Evolutionary conservation across 2,329 filamentous ascomycete genomes (phyloP), one percentile per base, ranked within the genome.

Genomic region (Clarireedia hainanense): DNA sequence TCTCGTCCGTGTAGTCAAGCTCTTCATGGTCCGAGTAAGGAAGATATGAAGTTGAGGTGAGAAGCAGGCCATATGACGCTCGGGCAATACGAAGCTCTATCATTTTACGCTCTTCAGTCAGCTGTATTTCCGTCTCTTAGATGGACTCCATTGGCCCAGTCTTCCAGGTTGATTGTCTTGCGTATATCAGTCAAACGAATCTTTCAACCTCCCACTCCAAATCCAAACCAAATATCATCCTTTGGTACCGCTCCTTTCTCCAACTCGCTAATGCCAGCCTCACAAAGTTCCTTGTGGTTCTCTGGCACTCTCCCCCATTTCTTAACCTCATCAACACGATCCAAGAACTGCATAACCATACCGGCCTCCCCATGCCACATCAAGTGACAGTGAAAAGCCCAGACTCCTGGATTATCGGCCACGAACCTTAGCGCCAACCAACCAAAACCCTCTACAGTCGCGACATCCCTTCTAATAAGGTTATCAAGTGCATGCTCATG

Each of bases 321-420:
- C 27, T 63, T 67, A 59, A 84, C 67, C 40, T 69, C 68, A 46
- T 81, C 76, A 10, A 73, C 69, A 30, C 75, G 69, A 6, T 74
- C 76, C 27, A 81, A 62, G 53, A 85, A 75, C 66, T 83, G 79
- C 81, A 85, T 84, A 34, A 77, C 57, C 71, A 83, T 74, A 1
- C 80, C 80, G 1, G 79, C 76, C 60, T 81, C 79, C 0, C 74
- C 72, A 62, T 84, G 80, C 80, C 80, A 84, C 0, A 73, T 71
- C 57, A 81, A 76, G 60, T 83, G 80, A 60, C 80, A 83, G 64
- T 83, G 80, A 23, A 83, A 75, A 0, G 77, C 73, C 80, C 80
- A 83, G 1, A 79, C 61, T 0, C 80, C 80, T 0, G 80, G 75
- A 62, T 82, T 83, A 57, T 83, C 79, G 0, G 80, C 73, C 2